A percentile compares a stretch with the other conserved stretches of the same genome.
These are phyloP conservation scores for Pharus latifolius DNA, from an alignment of 176 grass and related monocot genomes.

Conservation along the genomic window DNA sequence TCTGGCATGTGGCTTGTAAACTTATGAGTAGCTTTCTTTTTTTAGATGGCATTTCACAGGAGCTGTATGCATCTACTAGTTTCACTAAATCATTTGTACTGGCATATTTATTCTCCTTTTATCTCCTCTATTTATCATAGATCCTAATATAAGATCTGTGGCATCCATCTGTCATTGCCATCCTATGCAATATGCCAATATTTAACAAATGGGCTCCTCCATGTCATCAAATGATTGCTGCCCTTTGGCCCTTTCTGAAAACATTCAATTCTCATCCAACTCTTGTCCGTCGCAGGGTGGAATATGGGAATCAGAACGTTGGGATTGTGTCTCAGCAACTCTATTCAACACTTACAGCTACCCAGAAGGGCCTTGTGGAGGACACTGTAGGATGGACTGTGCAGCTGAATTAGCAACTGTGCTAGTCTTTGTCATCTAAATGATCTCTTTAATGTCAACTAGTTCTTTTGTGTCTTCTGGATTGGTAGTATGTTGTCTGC, in stretches of 20 bases:
- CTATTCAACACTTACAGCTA: conserved; percentile 39
- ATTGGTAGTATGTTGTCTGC: no score
- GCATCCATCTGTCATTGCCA: not conserved
- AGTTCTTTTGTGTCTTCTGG: not conserved
- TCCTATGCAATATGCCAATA: not conserved
- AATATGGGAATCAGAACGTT: conserved; percentile 54
- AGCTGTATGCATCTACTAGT: not conserved
- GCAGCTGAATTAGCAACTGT: conserved; percentile 31
- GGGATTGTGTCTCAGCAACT: conserved; percentile 69
- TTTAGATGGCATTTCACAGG: not conserved
- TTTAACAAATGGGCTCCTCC: not conserved
- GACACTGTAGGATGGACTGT: conserved; percentile 70
- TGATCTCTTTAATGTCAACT: not conserved
- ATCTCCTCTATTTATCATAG: not conserved
- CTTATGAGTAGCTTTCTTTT: not conserved
- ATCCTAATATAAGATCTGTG: not conserved
- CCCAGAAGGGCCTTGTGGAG: conserved; percentile 73
- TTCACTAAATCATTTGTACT: not conserved
- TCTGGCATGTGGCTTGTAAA: not conserved
- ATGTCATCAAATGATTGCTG: not conserved
- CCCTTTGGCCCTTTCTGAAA: not conserved
- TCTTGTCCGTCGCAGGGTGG: conserved; percentile 40
- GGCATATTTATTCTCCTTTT: not conserved
- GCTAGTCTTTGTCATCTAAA: not conserved
- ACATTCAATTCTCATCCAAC: conserved; percentile 2